These are phyloP conservation scores for Lophiostoma macrostomum DNA, from an alignment of 495 filamentous ascomycete genomes.

Conservation along the genomic window DNA sequence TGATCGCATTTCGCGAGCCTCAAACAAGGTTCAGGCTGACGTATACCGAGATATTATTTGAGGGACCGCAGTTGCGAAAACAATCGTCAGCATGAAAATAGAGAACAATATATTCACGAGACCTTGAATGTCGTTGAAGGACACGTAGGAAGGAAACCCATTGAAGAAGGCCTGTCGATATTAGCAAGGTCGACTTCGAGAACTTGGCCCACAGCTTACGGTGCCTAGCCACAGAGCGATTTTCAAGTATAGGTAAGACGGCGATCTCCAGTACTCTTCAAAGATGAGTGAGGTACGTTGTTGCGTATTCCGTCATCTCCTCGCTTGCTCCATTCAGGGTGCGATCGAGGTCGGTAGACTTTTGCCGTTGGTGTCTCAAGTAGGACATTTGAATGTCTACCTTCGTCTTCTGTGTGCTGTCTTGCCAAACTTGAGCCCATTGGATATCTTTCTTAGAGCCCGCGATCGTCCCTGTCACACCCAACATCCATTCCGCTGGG, in stretches of 20 bases:
- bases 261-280: conserved; percentile 14
- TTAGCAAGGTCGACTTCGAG: no score
- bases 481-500: conserved; percentile 21
- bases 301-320: no score
- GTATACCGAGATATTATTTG: conserved; percentile 13
- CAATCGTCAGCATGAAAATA: conserved; percentile 1
- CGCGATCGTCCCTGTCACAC: not conserved
- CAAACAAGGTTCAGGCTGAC: conserved; percentile 4
- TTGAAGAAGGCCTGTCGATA: conserved; percentile 14
- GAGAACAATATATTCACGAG: conserved; percentile 11
- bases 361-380: no score
- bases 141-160: conserved; percentile 3
- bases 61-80: conserved; percentile 15
- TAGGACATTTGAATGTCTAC: no score
- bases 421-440: not conserved
- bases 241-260: conserved; percentile 14
- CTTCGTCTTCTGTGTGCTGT: no score
- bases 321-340: no score
- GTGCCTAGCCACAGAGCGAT: conserved; percentile 4
- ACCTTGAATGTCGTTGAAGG: conserved; percentile 9
- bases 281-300: no score
- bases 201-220: conserved; percentile 8
- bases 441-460: no score
- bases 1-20: conserved; percentile 12
- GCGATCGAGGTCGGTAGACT: no score